Evolutionary conservation across 805 yeast species (phyloP), one percentile per base, ranked within the genome.

Genomic region (Saturnispora sekii): DNA sequence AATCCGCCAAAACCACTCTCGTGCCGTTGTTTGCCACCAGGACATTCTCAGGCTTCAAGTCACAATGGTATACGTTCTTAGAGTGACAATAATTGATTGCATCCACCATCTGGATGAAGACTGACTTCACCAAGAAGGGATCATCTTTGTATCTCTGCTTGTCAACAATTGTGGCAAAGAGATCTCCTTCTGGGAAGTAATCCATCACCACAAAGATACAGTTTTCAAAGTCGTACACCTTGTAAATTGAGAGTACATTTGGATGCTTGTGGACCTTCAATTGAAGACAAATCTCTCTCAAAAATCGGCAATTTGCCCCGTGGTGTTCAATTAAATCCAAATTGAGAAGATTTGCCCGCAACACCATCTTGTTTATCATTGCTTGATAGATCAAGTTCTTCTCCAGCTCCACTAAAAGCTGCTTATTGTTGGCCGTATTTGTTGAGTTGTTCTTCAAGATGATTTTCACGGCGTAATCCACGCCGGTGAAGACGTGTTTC

Each of bases 1-100:
- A 90, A 65, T 90, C 98, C 32, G 94, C 90, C 49, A 81, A 69
- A 51, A 72, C 74, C 46, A 82, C 67, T 45, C 66, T 71, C 44
- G 70, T 60, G 47, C 79, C 86, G 54, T 74, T 69, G 57, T 63
- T 62, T 10, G 76, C 71, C 41, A 88, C 78, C 56, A 93, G 68
- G 46, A 93, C 76, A 66, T 93, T 93, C 62, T 93, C 97, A 5
- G 98, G 98, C 67, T 93, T 93, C 52, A 89, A 77, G 64, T 89
- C 97, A 59, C 97, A 84, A 61, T 89, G 97, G 60, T 80, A 90
- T 32, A 90, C 77, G n/a, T 84, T 81, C 49, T 74, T 76, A 2
- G 81, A 70, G 62, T 90, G 97, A 57, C 94, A 84, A 65, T 81
- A 84, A 50, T 77, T 76, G 43, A 89, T 73, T 3, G 89, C 96